Base-by-base conservation (phyloP, 495 filamentous ascomycete species). In the Lentithecium fluviatile region DNA sequence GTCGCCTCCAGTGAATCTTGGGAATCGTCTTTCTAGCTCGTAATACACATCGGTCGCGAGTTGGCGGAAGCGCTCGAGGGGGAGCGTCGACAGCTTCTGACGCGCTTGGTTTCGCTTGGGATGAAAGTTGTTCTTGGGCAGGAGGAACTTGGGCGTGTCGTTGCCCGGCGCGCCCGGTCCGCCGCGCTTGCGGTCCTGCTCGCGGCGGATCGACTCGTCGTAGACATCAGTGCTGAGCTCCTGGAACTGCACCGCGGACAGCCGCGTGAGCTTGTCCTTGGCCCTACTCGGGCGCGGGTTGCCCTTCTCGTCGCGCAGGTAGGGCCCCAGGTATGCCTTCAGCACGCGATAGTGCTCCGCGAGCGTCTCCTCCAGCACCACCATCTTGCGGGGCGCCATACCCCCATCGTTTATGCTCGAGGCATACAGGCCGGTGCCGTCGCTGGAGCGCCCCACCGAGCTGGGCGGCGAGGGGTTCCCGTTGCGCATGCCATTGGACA, bases 171-270 rank as follows among this genome's bases (percentile, higher is more conserved):
- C 34, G 72, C 77, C 73, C 25, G 71, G 71, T 2, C 62, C 66
- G 17, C 66, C 66, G 19, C 54, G 51, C 34, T 59, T 61, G 13
- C 74, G 75, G 34, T 83, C 78, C 66, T 84, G 80, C 72, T 96
- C 90, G 58, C 94, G 84, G 36, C 94, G 88, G 61, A 94, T 81
- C 43, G 97, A 78, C 74, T 98, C 94, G 73, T 98, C 94, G 74
- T 91, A 97, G 32, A 98, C 94, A 73, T 98, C 94, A 20, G 93
- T 97, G 70, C 90, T 96, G 20, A 98, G 79, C 76, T 98, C 94
- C 70, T 95, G 89, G 71, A 98, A 98, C 70, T 98, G 94, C 23
- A 92, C 90, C 10, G 86, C 78, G 0, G 91, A 95, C 36, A 98
- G 77, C 46, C 93, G 83, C 49, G 96, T 81, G 45, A 97, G 78